A percentile compares a stretch with the other conserved stretches of the same genome.
phyloP scores from a whole-genome alignment of 495 filamentous ascomycete genomes.

The Daldinia decipiens region DNA sequence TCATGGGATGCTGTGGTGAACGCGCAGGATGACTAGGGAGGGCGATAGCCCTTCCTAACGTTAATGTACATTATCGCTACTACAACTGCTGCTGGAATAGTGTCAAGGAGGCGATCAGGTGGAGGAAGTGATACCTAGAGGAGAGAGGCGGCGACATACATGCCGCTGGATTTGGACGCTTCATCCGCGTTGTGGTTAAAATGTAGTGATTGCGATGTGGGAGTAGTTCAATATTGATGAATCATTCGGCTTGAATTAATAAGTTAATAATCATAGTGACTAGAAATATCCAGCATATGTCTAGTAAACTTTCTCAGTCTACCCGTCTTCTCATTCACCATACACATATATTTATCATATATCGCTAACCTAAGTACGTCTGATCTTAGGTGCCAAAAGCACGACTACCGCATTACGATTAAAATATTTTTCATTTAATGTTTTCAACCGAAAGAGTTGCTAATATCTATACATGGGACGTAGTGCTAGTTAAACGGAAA shows the following conservation, averaged over 20 bases:
- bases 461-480: too few relatives aligned
- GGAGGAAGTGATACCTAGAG: constrained; percentile 15
- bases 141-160: background rate
- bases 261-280: background rate
- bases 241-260: constrained; percentile 26
- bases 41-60: constrained; percentile 13
- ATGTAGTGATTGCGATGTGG: constrained; percentile 19
- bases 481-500: too few relatives aligned
- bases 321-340: too few relatives aligned
- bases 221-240: constrained; percentile 38
- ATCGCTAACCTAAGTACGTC: background rate
- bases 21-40: constrained; percentile 28
- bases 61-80: constrained; percentile 41
- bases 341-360: too few relatives aligned
- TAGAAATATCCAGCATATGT: background rate
- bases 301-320: background rate
- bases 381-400: background rate
- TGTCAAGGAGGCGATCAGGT: constrained; percentile 2
- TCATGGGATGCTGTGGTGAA: constrained; percentile 10
- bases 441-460: too few relatives aligned
- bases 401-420: too few relatives aligned
- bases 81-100: constrained; percentile 1
- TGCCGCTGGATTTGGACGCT: constrained; percentile 5
- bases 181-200: constrained; percentile 22
- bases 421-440: too few relatives aligned